Percentiles rank a stretch among this genome's conserved stretches.
Conservation (phyloP, 176 grass and related monocot genomes). For the Phoenix dactylifera region DNA sequence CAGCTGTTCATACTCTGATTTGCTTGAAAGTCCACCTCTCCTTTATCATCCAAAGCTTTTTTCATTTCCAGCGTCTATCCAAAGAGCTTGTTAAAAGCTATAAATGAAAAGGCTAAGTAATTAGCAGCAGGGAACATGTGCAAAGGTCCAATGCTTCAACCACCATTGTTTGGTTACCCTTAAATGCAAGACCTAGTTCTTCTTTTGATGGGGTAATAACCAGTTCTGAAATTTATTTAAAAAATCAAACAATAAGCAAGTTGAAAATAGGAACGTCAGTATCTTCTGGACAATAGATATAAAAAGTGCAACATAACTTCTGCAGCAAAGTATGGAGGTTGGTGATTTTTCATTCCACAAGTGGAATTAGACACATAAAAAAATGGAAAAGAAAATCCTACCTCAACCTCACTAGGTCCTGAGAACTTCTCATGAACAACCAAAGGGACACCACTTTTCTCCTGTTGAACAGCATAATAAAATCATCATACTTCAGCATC, state of each 20-base stretch:
- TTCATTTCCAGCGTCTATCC: conserved; percentile 53
- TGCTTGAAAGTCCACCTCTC: conserved; percentile 35
- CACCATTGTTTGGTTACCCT: conserved; percentile 72
- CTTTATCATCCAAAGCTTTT: conserved; percentile 54
- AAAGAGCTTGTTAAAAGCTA: background rate
- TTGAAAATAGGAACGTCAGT: too few relatives aligned
- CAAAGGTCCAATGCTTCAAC: conserved; percentile 49
- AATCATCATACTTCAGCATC: background rate
- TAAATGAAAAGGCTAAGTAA: too few relatives aligned
- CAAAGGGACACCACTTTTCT: conserved; percentile 67
- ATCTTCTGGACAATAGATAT: too few relatives aligned
- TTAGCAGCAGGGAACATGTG: too few relatives aligned
- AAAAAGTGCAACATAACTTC: too few relatives aligned
- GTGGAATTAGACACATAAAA: too few relatives aligned
- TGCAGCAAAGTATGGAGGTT: too few relatives aligned
- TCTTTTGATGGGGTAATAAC: conserved; percentile 73
- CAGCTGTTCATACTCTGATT: too few relatives aligned
- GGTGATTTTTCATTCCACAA: too few relatives aligned
- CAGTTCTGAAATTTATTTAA: conserved; percentile 45
- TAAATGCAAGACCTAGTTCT: conserved; percentile 72
- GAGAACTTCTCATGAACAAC: conserved; percentile 66
- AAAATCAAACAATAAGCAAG: too few relatives aligned
- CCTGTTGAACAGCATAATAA: conserved; percentile 27
- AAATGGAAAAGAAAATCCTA: conserved; percentile 17
- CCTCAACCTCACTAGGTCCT: conserved; percentile 72